These are phyloP conservation scores for Lactarius hatsudake DNA, from an alignment of 768 basidiomycete genomes.

Conservation along the genomic window DNA sequence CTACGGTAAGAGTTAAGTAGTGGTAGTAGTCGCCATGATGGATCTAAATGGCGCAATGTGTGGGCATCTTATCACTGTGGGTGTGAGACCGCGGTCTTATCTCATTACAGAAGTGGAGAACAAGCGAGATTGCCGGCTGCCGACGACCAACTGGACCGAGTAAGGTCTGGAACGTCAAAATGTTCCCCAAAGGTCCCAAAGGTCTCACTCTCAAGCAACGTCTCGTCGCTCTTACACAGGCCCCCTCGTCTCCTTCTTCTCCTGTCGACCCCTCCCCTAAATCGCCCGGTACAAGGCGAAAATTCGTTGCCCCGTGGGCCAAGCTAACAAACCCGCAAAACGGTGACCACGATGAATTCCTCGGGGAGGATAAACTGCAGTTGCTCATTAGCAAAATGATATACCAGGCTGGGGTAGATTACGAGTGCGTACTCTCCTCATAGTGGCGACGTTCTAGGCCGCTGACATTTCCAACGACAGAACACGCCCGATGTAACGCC, in stretches of 20 bases:
- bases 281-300: constrained; percentile 35
- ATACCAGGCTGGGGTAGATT: constrained; percentile 88
- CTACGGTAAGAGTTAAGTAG: background rate
- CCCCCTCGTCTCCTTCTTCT: constrained; percentile 47
- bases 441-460: constrained; percentile 10
- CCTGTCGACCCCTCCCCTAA: constrained; percentile 32
- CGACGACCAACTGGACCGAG: background rate
- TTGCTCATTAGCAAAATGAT: constrained; percentile 70
- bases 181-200: constrained; percentile 3
- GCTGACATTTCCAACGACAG: constrained; percentile 39
- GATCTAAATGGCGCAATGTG: background rate
- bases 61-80: background rate
- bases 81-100: too few relatives aligned
- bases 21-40: background rate
- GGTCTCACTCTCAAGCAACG: constrained; percentile 58
- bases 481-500: constrained; percentile 75
- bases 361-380: constrained; percentile 49
- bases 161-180: background rate
- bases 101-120: too few relatives aligned
- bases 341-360: constrained; percentile 24
- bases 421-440: constrained; percentile 55
- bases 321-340: constrained; percentile 38
- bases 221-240: constrained; percentile 56
- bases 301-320: constrained; percentile 52
- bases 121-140: background rate